Evolutionary conservation across 768 basidiomycete genomes (phyloP).

Genomic region (Pilatotrama ljubarskyi): DNA sequence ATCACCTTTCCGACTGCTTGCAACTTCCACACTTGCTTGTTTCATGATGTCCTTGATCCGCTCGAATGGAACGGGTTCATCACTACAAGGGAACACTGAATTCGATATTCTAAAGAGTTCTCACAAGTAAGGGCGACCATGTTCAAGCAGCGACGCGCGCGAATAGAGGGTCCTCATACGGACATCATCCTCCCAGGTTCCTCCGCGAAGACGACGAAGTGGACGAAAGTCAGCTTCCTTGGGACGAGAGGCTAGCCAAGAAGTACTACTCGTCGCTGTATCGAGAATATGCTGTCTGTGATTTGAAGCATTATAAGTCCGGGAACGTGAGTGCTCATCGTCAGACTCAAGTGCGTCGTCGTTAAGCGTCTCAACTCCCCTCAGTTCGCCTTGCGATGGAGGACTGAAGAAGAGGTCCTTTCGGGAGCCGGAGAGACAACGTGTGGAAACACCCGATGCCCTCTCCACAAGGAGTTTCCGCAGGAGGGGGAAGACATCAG

Average conservation of each 20-base stretch:
- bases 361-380: too few relatives aligned
- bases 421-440: constrained; percentile 82
- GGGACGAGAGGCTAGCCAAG: constrained; percentile 84
- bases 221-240: constrained; percentile 44
- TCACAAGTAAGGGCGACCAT: constrained; percentile 50
- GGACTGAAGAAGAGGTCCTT: constrained; percentile 89
- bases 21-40: too few relatives aligned
- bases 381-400: constrained; percentile 92
- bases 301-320: constrained; percentile 94
- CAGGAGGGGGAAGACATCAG: constrained; percentile 20
- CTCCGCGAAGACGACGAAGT: constrained; percentile 61
- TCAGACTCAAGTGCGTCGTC: too few relatives aligned
- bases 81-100: constrained; percentile 39
- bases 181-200: constrained; percentile 49
- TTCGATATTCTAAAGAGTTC: constrained; percentile 76
- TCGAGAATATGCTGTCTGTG: constrained; percentile 89
- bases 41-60: not conserved
- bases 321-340: constrained; percentile 67
- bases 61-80: not conserved
- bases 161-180: constrained; percentile 8
- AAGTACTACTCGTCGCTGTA: constrained; percentile 90
- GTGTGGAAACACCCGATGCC: constrained; percentile 88
- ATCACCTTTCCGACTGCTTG: too few relatives aligned
- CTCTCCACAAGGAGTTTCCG: constrained; percentile 44
- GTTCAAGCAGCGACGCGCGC: not conserved